phyloP scores from a whole-genome alignment of 148 eudicot genomes.

The Gaultheria prostrata region DNA sequence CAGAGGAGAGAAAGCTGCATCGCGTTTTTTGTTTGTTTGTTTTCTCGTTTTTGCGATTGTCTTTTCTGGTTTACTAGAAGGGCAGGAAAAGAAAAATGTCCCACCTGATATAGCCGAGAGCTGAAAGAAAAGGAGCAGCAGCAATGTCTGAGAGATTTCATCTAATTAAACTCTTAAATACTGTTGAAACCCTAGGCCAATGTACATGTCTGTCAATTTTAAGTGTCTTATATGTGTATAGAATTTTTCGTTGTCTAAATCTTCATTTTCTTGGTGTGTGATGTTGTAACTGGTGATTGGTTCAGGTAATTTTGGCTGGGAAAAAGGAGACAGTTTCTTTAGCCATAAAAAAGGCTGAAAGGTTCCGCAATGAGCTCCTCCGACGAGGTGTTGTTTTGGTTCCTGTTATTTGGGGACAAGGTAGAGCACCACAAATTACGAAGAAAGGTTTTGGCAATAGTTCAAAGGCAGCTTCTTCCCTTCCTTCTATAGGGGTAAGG shows the following conservation, averaged over 20 bases:
- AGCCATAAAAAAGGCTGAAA: slow-evolving; percentile 79
- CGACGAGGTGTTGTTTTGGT: slow-evolving; percentile 80
- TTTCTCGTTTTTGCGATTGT: no score
- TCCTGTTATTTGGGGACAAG: slow-evolving; percentile 84
- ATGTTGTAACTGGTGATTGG: slow-evolving; percentile 7
- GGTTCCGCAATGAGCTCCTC: slow-evolving; percentile 83
- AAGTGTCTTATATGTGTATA: neutral
- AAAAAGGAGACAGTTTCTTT: slow-evolving; percentile 71
- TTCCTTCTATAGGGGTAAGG: slow-evolving; percentile 94
- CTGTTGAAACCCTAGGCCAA: neutral
- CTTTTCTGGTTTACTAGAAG: neutral
- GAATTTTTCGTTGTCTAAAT: slow-evolving; percentile 1
- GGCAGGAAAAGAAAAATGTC: neutral
- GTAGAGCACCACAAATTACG: slow-evolving; percentile 43
- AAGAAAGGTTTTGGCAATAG: slow-evolving; percentile 88
- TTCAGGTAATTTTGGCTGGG: slow-evolving; percentile 95
- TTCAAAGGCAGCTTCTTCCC: slow-evolving; percentile 61
- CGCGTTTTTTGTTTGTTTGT: neutral
- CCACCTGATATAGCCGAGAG: neutral
- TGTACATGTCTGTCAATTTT: neutral
- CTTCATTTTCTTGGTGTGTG: neutral
- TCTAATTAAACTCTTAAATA: neutral
- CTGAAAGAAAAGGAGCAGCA: no score
- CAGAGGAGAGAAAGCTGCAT: neutral
- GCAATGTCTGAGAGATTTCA: neutral